Percentiles rank a stretch among this genome's conserved stretches.
Conservation (phyloP, 805 yeast genomes). For the Barnettozyma sucrosica region DNA sequence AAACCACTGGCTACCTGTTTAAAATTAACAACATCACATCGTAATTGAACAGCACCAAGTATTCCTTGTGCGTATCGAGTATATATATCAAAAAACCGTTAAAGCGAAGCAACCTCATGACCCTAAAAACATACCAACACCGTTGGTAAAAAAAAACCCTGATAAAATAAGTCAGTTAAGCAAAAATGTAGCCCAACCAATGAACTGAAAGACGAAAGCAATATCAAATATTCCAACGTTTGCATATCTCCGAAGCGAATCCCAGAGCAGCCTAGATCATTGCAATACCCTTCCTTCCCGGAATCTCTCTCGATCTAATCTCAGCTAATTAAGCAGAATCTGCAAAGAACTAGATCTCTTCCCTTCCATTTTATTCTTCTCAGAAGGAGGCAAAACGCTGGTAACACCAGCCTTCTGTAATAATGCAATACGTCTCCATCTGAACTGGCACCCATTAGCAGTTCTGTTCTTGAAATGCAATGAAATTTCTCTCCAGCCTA, state of each 20-base stretch:
- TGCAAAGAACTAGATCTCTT: conserved; percentile 6
- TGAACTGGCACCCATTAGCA: conserved; percentile 70
- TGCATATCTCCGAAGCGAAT: background rate
- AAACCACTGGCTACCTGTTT: too few species aligned
- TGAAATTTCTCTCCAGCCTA: conserved; percentile 76
- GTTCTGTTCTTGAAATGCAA: conserved; percentile 62
- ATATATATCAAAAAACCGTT: background rate
- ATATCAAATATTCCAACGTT: background rate
- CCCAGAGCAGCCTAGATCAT: background rate
- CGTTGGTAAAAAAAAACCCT: background rate
- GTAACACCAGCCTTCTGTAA: conserved; percentile 7
- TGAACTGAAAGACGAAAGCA: background rate
- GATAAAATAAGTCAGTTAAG: background rate
- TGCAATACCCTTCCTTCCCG: background rate
- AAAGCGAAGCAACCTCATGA: background rate
- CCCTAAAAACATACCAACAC: background rate
- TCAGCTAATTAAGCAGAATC: conserved; percentile 6
- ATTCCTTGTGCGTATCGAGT: background rate
- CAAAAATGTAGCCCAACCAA: background rate
- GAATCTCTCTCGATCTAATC: background rate
- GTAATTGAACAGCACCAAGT: background rate
- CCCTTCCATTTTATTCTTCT: background rate
- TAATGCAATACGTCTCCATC: conserved; percentile 53
- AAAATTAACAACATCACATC: background rate
- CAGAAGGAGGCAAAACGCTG: conserved; percentile 1